phyloP scores from a whole-genome alignment of 1,284 basidiomycete genomes.

The Grifola frondosa region DNA sequence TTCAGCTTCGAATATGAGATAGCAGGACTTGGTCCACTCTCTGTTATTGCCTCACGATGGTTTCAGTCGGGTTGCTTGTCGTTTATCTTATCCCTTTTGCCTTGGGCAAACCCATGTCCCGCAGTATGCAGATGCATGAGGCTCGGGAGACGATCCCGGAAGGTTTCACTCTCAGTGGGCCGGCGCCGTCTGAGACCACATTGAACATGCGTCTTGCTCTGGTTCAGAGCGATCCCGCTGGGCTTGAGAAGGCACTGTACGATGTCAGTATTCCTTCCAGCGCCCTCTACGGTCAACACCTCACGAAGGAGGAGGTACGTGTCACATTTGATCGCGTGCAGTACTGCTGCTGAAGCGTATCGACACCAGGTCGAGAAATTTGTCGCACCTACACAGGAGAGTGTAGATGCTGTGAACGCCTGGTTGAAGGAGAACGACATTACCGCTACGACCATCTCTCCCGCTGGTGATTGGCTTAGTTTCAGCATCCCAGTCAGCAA shows the following conservation, averaged over 20 bases:
- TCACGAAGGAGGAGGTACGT: constrained; percentile 32
- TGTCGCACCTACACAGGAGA: constrained; percentile 34
- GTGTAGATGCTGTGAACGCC: constrained; percentile 30
- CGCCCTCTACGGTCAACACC: constrained; percentile 31
- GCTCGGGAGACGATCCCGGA: constrained; percentile 15
- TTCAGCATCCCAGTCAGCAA: constrained; percentile 27
- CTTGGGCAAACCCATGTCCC: constrained; percentile 11
- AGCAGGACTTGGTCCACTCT: constrained; percentile 15
- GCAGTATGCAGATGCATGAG: constrained; percentile 23
- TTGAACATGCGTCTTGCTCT: constrained; percentile 27
- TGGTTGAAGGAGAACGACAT: constrained; percentile 36
- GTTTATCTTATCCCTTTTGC: constrained; percentile 14
- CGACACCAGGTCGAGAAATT: constrained; percentile 34
- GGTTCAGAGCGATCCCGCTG: constrained; percentile 25
- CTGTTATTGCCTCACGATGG: constrained; percentile 14
- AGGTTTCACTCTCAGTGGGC: constrained; percentile 19
- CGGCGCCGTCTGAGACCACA: constrained; percentile 17
- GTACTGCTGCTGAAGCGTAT: not conserved
- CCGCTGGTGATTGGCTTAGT: constrained; percentile 24
- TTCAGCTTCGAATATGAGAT: too few species aligned
- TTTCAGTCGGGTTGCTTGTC: constrained; percentile 24
- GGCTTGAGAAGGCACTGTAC: constrained; percentile 31
- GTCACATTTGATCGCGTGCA: not conserved
- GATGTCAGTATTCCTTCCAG: constrained; percentile 32
- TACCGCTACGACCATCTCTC: constrained; percentile 23